Base-by-base conservation (phyloP, 108 stramenopile species). In the Fragilaria crotonensis region DNA sequence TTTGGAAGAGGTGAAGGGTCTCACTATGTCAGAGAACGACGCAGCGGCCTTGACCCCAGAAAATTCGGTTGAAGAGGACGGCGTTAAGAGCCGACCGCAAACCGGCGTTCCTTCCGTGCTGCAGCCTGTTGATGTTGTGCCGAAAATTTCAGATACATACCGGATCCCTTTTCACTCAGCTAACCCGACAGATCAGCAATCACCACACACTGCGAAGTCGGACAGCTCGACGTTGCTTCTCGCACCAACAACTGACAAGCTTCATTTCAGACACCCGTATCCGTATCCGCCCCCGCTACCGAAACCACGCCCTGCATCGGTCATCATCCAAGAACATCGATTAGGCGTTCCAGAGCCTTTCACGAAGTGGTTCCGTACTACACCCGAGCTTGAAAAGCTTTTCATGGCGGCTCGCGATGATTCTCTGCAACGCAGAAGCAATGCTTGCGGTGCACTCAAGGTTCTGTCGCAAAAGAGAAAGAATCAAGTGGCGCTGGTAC, bases 401-500 rank as follows among this genome's bases (percentile, higher is more conserved):
- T 68, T 88, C 25, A 68, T 72, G 30, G 82, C 83, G 0, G 71
- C 73, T 17, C 63, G 62, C 9, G 73, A 73, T 32, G 53, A 59
- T 0, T 80, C 80, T 3, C 32, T 88, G 14, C 60, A 65, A 21
- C 59, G 90, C 25, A 63, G 87, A 31, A 74, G 74, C 67, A 88
- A 92, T 66, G 86, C 90, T 32, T 85, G 81, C 48, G 90, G 90
- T 29, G 83, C 90, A 47, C 57, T 92, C 23, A 87, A 84, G 59
- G 83, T 92, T 31, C 57, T 92, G 23, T 64, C 83, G 0, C 63
- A 63, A 45, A 71, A 71, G 41, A 66, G 64, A 9, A 72, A 67
- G 53, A 88, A 86, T 55, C 59, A 78, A 41, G 52, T 78, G 14
- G 78, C 76, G 25, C 63, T 92, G 31, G 83, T 72, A 30, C 77